Base-by-base conservation (phyloP, 2,329 filamentous ascomycete genomes). In the Didymella sp. region DNA sequence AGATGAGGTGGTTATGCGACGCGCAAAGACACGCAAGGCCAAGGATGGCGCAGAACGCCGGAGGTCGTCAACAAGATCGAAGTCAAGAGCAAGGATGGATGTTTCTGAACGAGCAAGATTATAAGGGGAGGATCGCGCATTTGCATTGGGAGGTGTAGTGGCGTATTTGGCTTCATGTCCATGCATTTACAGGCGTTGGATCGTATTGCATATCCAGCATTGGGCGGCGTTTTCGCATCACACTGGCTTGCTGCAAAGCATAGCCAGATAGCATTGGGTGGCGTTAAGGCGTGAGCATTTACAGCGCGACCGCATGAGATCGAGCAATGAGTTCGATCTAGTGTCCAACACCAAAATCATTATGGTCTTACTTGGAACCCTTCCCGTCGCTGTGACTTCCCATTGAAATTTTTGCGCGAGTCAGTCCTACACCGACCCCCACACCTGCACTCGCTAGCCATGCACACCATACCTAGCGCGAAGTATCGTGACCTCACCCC, bases 1-100 rank as follows among this genome's bases (percentile, higher is more conserved):
- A 59, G 73, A 73, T 13, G 73, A 74, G 43, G 53, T 51, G 25
- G 51, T 62, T 28, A 56, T 71, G 17, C 61, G 69, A 45, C 66
- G 70, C 15, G 46, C 64, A 46, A 73, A 70, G 60, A 62, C 62
- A 27, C 72, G 66, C 46, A 73, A 72, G 67, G 63, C 68, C 64
- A 73, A 74, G 63, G 72, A 75, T 60, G 67, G 70, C 58, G 65
- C 61, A 22, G 72, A 74, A 46, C 71, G 68, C 61, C 72, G 73
- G 51, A 73, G 72, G 63, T 74, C 72, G 28, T 69, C 64, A 48
- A 69, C 67, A 17, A 62, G 62, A 24, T 72, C 70, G 31, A 67
- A 66, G 42, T 69, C 68, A 52, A 64, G 65, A 56, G 66, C 63
- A 43, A 66, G 69, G 42, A 48, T 51, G n/a, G 69, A 73, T 30